These are phyloP conservation scores for Mallotus japonicus DNA, from an alignment of 441 rosid genomes.

Conservation along the genomic window DNA sequence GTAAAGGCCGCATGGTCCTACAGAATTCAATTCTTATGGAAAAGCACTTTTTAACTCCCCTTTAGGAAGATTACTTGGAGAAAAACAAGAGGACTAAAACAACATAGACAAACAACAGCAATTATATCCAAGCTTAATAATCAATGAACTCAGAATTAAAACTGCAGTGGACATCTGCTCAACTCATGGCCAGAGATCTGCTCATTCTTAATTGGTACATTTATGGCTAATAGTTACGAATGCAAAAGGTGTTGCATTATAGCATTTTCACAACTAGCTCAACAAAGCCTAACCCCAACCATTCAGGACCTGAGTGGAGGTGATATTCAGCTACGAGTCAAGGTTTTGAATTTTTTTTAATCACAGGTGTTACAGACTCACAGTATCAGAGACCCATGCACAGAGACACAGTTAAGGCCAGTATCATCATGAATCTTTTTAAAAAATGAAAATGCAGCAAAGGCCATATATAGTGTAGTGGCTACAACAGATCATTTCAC, in stretches of 20 bases:
- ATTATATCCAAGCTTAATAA: background rate
- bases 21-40: background rate
- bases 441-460: background rate
- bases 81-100: background rate
- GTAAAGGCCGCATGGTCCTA: background rate
- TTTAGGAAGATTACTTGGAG: background rate
- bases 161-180: background rate
- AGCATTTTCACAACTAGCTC: background rate
- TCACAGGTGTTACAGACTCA: background rate
- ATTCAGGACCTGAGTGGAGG: background rate
- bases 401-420: background rate
- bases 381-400: background rate
- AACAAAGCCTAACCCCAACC: background rate
- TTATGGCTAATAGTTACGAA: background rate
- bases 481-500: background rate
- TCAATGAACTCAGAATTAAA: background rate
- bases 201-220: background rate
- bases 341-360: too few species aligned
- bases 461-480: background rate
- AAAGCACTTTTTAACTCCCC: background rate
- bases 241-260: background rate
- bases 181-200: background rate
- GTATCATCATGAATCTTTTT: background rate
- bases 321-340: too few species aligned
- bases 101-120: background rate